phyloP scores from a whole-genome alignment of 73 alveolate species.

The Paramecium sonneborni region DNA sequence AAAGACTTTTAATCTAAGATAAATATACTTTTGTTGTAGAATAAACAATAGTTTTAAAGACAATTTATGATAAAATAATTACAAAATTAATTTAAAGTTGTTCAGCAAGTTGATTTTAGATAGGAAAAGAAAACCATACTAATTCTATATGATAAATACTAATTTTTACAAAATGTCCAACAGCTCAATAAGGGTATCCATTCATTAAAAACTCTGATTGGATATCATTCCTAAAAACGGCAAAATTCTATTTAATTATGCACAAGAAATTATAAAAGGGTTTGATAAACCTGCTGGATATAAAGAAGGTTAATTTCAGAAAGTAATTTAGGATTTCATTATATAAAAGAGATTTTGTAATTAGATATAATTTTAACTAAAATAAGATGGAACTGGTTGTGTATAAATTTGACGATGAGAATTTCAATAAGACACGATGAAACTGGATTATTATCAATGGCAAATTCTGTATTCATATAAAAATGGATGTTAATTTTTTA shows the following conservation, averaged over 20 bases:
- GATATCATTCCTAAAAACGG: constrained; percentile 90
- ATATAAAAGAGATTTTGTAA: constrained; percentile 64
- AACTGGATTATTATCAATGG: constrained; percentile 76
- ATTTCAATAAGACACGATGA: constrained; percentile 64
- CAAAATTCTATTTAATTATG: constrained; percentile 91
- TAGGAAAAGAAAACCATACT: not conserved
- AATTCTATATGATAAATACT: not conserved
- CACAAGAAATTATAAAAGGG: constrained; percentile 76
- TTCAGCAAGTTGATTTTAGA: not conserved
- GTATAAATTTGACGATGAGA: constrained; percentile 67
- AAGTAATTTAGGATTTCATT: constrained; percentile 85
- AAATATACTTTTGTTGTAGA: constrained; percentile 9
- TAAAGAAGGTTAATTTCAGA: constrained; percentile 86
- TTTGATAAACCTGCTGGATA: constrained; percentile 80
- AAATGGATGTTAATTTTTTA: constrained; percentile 89
- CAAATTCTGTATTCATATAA: constrained; percentile 93
- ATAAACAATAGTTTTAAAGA: constrained; percentile 30
- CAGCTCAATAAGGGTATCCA: not conserved
- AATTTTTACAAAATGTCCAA: constrained; percentile 9
- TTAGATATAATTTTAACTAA: not conserved
- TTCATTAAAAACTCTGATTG: not conserved
- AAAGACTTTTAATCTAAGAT: not conserved
- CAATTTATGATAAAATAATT: constrained; percentile 19
- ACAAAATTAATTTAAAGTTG: constrained; percentile 1
- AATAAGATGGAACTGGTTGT: constrained; percentile 68